Conservation (phyloP, 805 yeast species). For the Ogataea zsoltii region DNA sequence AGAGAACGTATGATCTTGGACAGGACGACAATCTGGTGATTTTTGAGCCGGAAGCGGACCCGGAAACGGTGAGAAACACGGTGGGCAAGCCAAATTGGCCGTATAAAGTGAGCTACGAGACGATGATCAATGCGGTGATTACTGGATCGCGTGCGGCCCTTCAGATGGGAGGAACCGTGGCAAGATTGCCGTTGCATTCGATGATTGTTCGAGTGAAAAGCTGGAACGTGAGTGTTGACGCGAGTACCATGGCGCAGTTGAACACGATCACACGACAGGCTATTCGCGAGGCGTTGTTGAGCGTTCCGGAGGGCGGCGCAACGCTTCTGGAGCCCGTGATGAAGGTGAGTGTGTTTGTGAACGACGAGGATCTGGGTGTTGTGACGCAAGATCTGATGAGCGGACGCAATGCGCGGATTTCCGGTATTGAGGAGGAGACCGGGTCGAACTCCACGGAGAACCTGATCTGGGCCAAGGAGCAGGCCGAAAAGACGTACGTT, state of each 20-base stretch:
- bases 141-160: slow-evolving; percentile 63
- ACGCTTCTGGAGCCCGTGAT: slow-evolving; percentile 85
- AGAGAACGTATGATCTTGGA: slow-evolving; percentile 41
- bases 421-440: slow-evolving; percentile 67
- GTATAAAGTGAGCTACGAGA: slow-evolving; percentile 44
- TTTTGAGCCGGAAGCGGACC: slow-evolving; percentile 33
- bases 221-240: slow-evolving; percentile 58
- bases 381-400: slow-evolving; percentile 85
- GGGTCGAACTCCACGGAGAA: slow-evolving; percentile 32
- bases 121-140: slow-evolving; percentile 52
- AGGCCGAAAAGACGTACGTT: slow-evolving; percentile 62
- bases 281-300: slow-evolving; percentile 38
- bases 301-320: slow-evolving; percentile 34
- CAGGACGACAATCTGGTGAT: slow-evolving; percentile 49
- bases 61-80: slow-evolving; percentile 25
- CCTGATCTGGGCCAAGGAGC: slow-evolving; percentile 49
- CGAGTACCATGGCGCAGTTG: slow-evolving; percentile 38
- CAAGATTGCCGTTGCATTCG: slow-evolving; percentile 60
- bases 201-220: slow-evolving; percentile 52
- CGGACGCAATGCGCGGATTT: slow-evolving; percentile 72
- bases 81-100: slow-evolving; percentile 43
- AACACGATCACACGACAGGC: slow-evolving; percentile 49
- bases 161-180: slow-evolving; percentile 66
- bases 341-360: slow-evolving; percentile 67
- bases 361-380: slow-evolving; percentile 73